These are phyloP conservation scores for Amanita inopinata DNA, from an alignment of 768 basidiomycete species.

Conservation along the genomic window DNA sequence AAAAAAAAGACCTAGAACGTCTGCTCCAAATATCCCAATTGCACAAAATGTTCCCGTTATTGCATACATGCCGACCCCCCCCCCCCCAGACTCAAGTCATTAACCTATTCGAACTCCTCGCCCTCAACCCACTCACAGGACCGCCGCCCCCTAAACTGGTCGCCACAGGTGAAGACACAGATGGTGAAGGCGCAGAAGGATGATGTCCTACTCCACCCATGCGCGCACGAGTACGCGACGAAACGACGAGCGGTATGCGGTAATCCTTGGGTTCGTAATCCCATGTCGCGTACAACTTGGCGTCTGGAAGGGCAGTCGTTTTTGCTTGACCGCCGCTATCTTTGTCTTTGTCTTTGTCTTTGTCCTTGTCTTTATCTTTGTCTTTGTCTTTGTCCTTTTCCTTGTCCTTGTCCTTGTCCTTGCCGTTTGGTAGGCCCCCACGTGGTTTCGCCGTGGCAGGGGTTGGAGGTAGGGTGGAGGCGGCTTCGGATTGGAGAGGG, in stretches of 20 bases:
- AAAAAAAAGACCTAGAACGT: no score
- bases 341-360: slow-evolving; percentile 9
- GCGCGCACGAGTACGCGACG: slow-evolving; percentile 20
- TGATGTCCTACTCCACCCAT: slow-evolving; percentile 24
- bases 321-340: slow-evolving; percentile 10
- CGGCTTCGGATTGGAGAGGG: slow-evolving; percentile 20
- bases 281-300: slow-evolving; percentile 48
- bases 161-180: slow-evolving; percentile 11
- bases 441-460: slow-evolving; percentile 18
- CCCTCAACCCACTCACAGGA: neutral
- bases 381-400: slow-evolving; percentile 7
- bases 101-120: slow-evolving; percentile 5
- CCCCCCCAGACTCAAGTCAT: neutral
- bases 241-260: slow-evolving; percentile 22
- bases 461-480: slow-evolving; percentile 18
- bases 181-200: neutral
- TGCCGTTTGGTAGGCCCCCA: slow-evolving; percentile 15
- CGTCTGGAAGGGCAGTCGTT: slow-evolving; percentile 36
- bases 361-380: slow-evolving; percentile 4
- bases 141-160: neutral
- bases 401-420: no score
- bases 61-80: neutral
- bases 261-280: slow-evolving; percentile 45
- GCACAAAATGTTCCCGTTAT: neutral
- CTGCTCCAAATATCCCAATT: no score